A percentile compares a stretch with the other conserved stretches of the same genome.
These are phyloP conservation scores for Clavispora asparagi DNA, from an alignment of 805 yeast genomes.

Conservation along the genomic window DNA sequence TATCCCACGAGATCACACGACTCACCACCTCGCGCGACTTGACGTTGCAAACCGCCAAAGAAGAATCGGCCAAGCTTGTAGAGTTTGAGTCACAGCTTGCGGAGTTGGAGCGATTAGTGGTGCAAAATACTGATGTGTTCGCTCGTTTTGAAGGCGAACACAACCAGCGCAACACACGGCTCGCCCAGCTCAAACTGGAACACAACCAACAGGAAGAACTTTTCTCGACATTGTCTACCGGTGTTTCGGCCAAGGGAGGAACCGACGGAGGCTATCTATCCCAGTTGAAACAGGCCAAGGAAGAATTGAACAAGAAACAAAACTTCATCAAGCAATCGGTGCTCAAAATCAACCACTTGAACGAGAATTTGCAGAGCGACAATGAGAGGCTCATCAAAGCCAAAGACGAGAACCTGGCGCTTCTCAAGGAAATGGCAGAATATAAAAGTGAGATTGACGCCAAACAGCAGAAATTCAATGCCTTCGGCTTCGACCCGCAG, in stretches of 20 bases:
- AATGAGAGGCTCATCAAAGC: constrained; percentile 51
- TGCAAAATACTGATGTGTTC: constrained; percentile 33
- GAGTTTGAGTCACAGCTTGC: constrained; percentile 22
- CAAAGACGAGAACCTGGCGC: constrained; percentile 37
- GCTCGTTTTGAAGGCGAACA: constrained; percentile 41
- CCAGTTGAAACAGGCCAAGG: constrained; percentile 63
- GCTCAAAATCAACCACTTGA: constrained; percentile 53
- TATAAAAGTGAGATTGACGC: constrained; percentile 33
- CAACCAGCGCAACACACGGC: constrained; percentile 35
- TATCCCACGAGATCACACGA: constrained; percentile 64
- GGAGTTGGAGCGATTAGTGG: constrained; percentile 32
- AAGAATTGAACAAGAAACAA: constrained; percentile 46
- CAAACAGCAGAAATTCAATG: constrained; percentile 39
- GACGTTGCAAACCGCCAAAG: constrained; percentile 50
- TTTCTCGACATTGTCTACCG: constrained; percentile 76
- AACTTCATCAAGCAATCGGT: constrained; percentile 55
- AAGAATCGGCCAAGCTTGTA: constrained; percentile 19
- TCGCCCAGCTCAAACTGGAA: constrained; percentile 42
- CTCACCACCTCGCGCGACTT: constrained; percentile 59
- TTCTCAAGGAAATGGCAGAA: constrained; percentile 39
- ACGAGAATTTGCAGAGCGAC: constrained; percentile 45
- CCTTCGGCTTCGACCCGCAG: constrained; percentile 54
- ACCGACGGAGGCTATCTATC: constrained; percentile 72
- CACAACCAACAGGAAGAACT: constrained; percentile 67
- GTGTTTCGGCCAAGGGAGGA: constrained; percentile 78